Conservation (phyloP, 164 flowering plant species). For the grape (Vitis vinifera) region DNA sequence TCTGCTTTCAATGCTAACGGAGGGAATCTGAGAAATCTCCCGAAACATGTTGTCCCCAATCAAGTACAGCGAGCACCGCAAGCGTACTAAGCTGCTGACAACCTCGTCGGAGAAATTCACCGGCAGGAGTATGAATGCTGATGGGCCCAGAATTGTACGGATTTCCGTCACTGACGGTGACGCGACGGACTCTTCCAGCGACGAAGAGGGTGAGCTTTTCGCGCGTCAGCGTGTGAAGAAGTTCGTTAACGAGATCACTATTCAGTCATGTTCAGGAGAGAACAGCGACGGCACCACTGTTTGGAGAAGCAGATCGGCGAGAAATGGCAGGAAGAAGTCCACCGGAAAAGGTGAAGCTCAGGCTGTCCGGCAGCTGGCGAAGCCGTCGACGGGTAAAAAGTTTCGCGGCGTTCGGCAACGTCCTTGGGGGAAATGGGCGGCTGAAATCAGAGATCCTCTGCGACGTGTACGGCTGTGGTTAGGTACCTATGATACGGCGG, state of each 20-base stretch:
- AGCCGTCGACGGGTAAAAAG: constrained; percentile 37
- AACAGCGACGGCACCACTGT: not conserved
- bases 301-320: constrained; percentile 5
- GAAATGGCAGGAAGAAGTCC: not conserved
- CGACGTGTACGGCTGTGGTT: constrained; percentile 67
- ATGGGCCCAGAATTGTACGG: constrained; percentile 39
- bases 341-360: not conserved
- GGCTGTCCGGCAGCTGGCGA: constrained; percentile 5
- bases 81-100: constrained; percentile 17
- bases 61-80: constrained; percentile 51
- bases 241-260: constrained; percentile 51
- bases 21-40: constrained; percentile 7
- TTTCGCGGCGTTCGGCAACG: constrained; percentile 68
- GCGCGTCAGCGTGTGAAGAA: constrained; percentile 48
- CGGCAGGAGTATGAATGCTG: not conserved
- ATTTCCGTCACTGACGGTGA: constrained; percentile 60
- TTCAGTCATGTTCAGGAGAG: constrained; percentile 23
- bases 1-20: constrained; percentile 18
- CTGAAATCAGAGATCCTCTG: constrained; percentile 71
- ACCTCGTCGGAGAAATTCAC: not conserved
- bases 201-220: constrained; percentile 40
- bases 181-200: constrained; percentile 78
- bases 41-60: constrained; percentile 18
- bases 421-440: constrained; percentile 91
- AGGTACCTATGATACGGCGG: constrained; percentile 75